These are phyloP conservation scores for Puccinia coronata DNA, from an alignment of 1,284 basidiomycete species.

Conservation along the genomic window DNA sequence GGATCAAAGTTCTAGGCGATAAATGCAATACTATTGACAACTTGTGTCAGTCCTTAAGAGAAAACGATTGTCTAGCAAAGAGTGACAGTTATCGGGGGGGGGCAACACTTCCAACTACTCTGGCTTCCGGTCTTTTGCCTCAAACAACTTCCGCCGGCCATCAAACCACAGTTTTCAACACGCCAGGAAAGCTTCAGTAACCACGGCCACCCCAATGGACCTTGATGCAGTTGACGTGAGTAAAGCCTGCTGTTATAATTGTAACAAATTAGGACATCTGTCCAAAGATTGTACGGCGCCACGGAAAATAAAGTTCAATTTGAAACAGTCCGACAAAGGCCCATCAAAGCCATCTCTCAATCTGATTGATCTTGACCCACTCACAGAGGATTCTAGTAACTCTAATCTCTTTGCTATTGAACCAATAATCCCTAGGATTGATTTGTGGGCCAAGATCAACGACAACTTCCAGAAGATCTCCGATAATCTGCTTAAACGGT, in stretches of 20 bases:
- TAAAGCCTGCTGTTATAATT: conserved; percentile 18
- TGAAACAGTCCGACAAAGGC: background rate
- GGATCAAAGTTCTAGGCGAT: background rate
- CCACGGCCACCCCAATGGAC: conserved; percentile 14
- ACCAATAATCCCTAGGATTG: background rate
- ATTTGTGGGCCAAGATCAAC: background rate
- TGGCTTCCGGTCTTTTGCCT: background rate
- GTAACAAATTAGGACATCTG: conserved; percentile 30
- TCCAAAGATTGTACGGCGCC: conserved; percentile 14
- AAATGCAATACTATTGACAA: conserved; percentile 1
- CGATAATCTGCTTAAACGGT: no score
- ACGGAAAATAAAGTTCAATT: conserved; percentile 8
- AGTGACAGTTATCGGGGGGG: background rate
- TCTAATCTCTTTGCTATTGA: background rate
- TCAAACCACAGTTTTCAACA: no score
- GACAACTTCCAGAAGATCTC: background rate
- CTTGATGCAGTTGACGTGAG: conserved; percentile 8
- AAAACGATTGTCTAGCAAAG: background rate
- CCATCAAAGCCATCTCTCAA: background rate
- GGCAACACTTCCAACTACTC: background rate
- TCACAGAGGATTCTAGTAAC: background rate
- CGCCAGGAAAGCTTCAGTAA: background rate
- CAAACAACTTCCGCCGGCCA: no score
- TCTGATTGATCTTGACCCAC: background rate
- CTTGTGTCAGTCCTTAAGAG: background rate